Conservation (phyloP, 768 basidiomycete genomes). For the Boletus reticuloceps region DNA sequence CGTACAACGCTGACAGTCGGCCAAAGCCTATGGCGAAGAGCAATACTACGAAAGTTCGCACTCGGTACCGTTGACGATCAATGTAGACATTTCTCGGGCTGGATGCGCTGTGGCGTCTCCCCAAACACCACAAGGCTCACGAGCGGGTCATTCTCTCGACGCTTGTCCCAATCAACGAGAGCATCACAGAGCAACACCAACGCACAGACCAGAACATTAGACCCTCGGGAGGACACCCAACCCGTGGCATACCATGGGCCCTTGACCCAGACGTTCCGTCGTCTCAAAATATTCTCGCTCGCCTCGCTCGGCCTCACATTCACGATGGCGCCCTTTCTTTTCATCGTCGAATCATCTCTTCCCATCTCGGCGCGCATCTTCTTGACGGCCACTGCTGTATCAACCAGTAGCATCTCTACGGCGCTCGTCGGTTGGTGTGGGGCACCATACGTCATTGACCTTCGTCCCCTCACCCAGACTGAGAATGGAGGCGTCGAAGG, state of each 20-base stretch:
- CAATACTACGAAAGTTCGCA: conserved; percentile 5
- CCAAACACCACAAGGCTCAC: neutral
- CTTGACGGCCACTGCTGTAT: conserved; percentile 67
- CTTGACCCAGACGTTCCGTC: conserved; percentile 66
- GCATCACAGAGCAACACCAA: neutral
- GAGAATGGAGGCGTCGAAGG: conserved; percentile 46
- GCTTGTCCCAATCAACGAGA: conserved; percentile 12
- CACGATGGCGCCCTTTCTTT: conserved; percentile 75
- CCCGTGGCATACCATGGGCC: conserved; percentile 63
- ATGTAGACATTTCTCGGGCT: conserved; percentile 6
- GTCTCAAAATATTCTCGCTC: conserved; percentile 81
- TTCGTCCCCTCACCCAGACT: conserved; percentile 50
- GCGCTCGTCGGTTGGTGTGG: conserved; percentile 69
- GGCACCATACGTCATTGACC: conserved; percentile 66
- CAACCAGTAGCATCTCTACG: conserved; percentile 73
- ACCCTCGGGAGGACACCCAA: conserved; percentile 3
- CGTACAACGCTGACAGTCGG: conserved; percentile 6
- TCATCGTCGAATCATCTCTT: conserved; percentile 75
- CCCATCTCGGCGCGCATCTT: conserved; percentile 66
- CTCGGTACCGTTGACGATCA: neutral
- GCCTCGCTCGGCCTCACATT: conserved; percentile 69
- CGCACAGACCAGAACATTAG: conserved; percentile 1
- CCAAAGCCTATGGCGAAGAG: conserved; percentile 15
- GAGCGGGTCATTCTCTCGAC: neutral
- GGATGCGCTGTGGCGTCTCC: neutral